A percentile compares a stretch with the other conserved stretches of the same genome.
These are phyloP conservation scores for Astrothelium subdiscretum DNA, from an alignment of 495 filamentous ascomycete genomes.

Conservation along the genomic window DNA sequence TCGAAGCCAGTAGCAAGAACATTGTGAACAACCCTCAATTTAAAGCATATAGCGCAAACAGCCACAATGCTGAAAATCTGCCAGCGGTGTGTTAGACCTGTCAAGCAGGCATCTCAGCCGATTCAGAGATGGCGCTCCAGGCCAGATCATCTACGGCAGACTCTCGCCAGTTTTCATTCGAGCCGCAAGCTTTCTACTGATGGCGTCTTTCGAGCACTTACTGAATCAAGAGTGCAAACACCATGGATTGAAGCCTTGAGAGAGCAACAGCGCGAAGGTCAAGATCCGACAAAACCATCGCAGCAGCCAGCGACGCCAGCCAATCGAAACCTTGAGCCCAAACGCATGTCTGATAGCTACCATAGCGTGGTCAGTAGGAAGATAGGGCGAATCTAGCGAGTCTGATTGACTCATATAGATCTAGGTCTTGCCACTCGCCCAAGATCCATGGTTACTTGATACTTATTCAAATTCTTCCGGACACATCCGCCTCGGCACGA, in stretches of 20 bases:
- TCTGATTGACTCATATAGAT: slow-evolving; percentile 13
- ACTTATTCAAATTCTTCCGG: slow-evolving; percentile 57
- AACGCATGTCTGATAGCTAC: slow-evolving; percentile 55
- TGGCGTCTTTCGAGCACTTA: slow-evolving; percentile 41
- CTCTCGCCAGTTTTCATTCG: slow-evolving; percentile 12
- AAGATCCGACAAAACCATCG: slow-evolving; percentile 18
- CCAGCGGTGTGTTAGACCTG: neutral
- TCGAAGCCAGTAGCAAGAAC: neutral
- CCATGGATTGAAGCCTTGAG: slow-evolving; percentile 61
- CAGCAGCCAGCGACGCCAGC: slow-evolving; percentile 20
- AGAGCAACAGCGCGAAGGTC: slow-evolving; percentile 36
- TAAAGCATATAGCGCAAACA: neutral
- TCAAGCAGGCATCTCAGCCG: neutral
- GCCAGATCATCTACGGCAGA: neutral
- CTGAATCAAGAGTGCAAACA: slow-evolving; percentile 46
- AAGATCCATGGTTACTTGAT: slow-evolving; percentile 60
- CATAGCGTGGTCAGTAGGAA: slow-evolving; percentile 43
- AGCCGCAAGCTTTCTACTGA: slow-evolving; percentile 26
- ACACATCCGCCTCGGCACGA: slow-evolving; percentile 54
- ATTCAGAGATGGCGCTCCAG: neutral
- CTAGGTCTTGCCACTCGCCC: slow-evolving; percentile 52
- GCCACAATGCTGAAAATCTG: neutral
- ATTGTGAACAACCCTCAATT: neutral
- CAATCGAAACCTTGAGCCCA: slow-evolving; percentile 44
- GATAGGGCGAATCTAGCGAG: neutral